Conservation (phyloP, 2,329 filamentous ascomycete genomes). For the Ceratocystis ficicola region DNA sequence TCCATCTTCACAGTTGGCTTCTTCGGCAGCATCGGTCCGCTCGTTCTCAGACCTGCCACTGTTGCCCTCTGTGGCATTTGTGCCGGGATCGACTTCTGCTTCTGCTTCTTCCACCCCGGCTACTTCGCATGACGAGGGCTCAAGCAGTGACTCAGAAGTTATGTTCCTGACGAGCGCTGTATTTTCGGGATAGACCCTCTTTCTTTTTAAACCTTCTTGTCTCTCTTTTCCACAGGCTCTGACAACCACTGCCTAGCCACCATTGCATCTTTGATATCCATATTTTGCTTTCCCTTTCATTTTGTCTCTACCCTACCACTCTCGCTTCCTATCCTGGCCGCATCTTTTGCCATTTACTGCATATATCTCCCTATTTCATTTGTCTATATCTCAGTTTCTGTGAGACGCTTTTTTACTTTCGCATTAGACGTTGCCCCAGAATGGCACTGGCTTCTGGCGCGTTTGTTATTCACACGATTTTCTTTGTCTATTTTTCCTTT, state of each 20-base stretch:
- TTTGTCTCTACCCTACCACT: not conserved
- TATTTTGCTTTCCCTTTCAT: conserved; percentile 9
- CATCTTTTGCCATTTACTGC: not conserved
- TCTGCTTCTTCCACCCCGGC: conserved; percentile 5
- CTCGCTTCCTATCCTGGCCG: not conserved
- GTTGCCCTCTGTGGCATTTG: conserved; percentile 8
- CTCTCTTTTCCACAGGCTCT: conserved; percentile 2
- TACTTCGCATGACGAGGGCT: conserved; percentile 26
- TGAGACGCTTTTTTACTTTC: too few relatives aligned
- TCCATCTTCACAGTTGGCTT: not conserved
- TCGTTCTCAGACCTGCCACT: conserved; percentile 6
- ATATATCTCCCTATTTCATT: conserved; percentile 11
- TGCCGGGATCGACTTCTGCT: conserved; percentile 9
- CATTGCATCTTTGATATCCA: conserved; percentile 9
- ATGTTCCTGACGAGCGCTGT: conserved; percentile 41
- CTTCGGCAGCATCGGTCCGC: conserved; percentile 8
- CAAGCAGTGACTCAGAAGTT: conserved; percentile 27
- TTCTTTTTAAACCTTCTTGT: conserved; percentile 14
- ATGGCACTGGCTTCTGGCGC: too few relatives aligned
- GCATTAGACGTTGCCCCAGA: too few relatives aligned
- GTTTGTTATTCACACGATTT: not conserved
- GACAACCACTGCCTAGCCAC: conserved; percentile 2
- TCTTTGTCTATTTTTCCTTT: not conserved
- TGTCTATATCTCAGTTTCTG: conserved; percentile 1
- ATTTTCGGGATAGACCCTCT: conserved; percentile 32